Percentiles rank a stretch among this genome's conserved stretches.
Evolutionary conservation across 441 rosid genomes (phyloP).

Genomic region (Lepidium campestre): DNA sequence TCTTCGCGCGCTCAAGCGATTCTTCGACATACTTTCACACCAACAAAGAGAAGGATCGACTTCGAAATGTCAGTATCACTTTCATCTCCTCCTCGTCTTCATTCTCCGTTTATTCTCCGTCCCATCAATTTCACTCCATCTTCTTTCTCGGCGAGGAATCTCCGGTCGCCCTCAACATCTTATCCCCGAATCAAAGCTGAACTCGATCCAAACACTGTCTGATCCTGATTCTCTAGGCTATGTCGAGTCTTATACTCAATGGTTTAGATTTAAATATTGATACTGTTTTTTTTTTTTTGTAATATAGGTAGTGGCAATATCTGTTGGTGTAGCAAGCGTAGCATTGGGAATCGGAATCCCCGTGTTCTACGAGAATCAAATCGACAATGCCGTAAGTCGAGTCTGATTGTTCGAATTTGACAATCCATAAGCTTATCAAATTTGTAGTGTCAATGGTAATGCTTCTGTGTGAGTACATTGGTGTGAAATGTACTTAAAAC

Average conservation of each 20-base stretch:
- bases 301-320: conserved; percentile 66
- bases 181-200: conserved; percentile 73
- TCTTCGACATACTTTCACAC: not conserved
- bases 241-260: not conserved
- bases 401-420: conserved; percentile 13
- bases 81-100: conserved; percentile 47
- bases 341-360: conserved; percentile 87
- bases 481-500: not conserved
- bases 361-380: conserved; percentile 78
- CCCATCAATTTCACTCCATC: conserved; percentile 39
- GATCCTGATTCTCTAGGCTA: not conserved
- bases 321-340: conserved; percentile 81
- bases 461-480: not conserved
- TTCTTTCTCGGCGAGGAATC: conserved; percentile 30
- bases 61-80: conserved; percentile 39
- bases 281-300: not conserved
- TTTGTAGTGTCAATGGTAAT: no score
- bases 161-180: conserved; percentile 33
- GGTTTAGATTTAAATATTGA: not conserved
- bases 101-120: conserved; percentile 47
- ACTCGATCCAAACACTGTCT: conserved; percentile 82
- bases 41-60: not conserved
- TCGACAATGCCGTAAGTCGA: conserved; percentile 75
- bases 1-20: conserved; percentile 29
- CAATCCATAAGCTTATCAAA: not conserved